These are phyloP conservation scores for Apophysomyces elegans DNA, from an alignment of 371 early-diverging fungal genomes.

Conservation along the genomic window DNA sequence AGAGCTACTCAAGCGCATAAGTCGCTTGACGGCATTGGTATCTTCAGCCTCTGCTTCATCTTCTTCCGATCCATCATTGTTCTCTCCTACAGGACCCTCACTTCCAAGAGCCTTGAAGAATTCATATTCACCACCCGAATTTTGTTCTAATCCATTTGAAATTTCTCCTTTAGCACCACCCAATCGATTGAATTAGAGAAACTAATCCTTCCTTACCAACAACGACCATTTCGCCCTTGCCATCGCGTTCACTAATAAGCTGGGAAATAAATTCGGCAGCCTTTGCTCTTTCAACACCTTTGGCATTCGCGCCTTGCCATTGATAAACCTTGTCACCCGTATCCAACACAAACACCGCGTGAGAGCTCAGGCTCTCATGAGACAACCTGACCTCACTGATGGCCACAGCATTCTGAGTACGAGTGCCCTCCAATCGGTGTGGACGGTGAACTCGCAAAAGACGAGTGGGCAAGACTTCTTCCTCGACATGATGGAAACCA, in stretches of 20 bases:
- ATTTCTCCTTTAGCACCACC: no score
- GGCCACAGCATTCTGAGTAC: constrained; percentile 54
- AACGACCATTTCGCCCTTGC: constrained; percentile 65
- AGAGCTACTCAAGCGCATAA: constrained; percentile 47
- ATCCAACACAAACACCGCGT: constrained; percentile 83
- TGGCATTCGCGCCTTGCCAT: constrained; percentile 74
- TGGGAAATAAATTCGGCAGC: constrained; percentile 72
- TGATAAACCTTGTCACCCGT: constrained; percentile 70
- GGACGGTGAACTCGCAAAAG: constrained; percentile 73
- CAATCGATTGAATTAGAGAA: no score
- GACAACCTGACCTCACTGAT: constrained; percentile 68
- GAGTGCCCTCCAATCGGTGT: constrained; percentile 36
- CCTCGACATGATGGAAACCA: constrained; percentile 79
- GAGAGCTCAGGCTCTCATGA: constrained; percentile 63
- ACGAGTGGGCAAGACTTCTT: constrained; percentile 59
- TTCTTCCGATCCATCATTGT: constrained; percentile 42
- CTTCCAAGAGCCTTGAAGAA: constrained; percentile 76
- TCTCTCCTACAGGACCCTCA: constrained; percentile 56
- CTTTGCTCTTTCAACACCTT: constrained; percentile 74
- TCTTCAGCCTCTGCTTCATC: constrained; percentile 36
- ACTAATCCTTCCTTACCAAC: constrained; percentile 51
- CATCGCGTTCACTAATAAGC: constrained; percentile 66
- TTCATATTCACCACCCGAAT: constrained; percentile 58
- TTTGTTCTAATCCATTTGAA: constrained; percentile 54
- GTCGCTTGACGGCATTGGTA: constrained; percentile 43